A percentile compares a stretch with the other conserved stretches of the same genome.
phyloP scores from a whole-genome alignment of 2,329 filamentous ascomycete species.

The Fusarium sp. region DNA sequence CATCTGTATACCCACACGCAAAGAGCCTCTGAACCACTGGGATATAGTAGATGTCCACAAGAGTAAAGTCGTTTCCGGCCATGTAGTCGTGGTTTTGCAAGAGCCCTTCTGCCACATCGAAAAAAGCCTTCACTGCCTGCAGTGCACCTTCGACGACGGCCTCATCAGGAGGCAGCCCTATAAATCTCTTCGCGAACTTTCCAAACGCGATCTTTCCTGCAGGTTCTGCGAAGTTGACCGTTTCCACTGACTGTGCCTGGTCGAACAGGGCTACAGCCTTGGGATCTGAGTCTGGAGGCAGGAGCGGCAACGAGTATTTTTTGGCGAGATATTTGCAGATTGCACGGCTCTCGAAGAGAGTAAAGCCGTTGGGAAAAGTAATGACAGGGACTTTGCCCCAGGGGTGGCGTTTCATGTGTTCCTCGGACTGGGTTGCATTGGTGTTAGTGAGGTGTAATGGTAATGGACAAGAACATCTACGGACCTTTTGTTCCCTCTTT shows the following conservation, averaged over 20 bases:
- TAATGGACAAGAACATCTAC: not conserved
- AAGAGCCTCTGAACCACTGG: slow-evolving; percentile 58
- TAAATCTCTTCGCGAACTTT: slow-evolving; percentile 59
- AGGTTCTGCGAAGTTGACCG: slow-evolving; percentile 58
- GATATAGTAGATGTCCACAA: slow-evolving; percentile 62
- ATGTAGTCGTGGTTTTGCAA: slow-evolving; percentile 57
- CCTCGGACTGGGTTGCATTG: slow-evolving; percentile 48
- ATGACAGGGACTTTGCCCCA: slow-evolving; percentile 58
- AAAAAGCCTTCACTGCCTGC: slow-evolving; percentile 54
- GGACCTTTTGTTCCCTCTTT: slow-evolving; percentile 57
- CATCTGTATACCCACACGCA: slow-evolving; percentile 53
- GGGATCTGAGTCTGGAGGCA: slow-evolving; percentile 53
- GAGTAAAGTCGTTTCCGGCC: slow-evolving; percentile 58
- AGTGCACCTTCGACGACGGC: slow-evolving; percentile 53
- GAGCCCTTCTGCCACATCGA: slow-evolving; percentile 56
- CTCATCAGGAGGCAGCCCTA: slow-evolving; percentile 57
- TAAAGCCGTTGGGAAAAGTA: slow-evolving; percentile 55
- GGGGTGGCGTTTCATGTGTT: slow-evolving; percentile 54
- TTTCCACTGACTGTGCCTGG: slow-evolving; percentile 57
- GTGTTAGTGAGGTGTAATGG: slow-evolving; percentile 35
- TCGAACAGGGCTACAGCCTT: slow-evolving; percentile 58
- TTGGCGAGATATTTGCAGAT: slow-evolving; percentile 61
- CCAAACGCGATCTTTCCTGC: slow-evolving; percentile 58
- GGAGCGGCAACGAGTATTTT: slow-evolving; percentile 59
- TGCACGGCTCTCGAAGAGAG: slow-evolving; percentile 60